Evolutionary conservation across 2,329 filamentous ascomycete species (phyloP).

Genomic region (Lachnellula arida): DNA sequence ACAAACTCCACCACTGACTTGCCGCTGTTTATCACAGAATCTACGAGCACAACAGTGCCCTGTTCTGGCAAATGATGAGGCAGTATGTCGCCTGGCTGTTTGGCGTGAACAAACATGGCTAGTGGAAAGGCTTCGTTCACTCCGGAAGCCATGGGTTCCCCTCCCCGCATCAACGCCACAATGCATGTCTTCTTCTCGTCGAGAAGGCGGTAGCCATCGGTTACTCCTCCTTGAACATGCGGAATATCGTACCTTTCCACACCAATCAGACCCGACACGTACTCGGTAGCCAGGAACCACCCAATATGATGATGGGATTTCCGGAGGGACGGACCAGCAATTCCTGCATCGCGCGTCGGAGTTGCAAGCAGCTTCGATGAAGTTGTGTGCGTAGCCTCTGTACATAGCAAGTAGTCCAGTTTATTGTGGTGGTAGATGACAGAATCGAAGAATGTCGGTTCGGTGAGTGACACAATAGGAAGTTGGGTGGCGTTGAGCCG

Average conservation of each 20-base stretch:
- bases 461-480: conserved; percentile 32
- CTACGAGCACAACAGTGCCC: conserved; percentile 48
- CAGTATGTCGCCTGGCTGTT: conserved; percentile 38
- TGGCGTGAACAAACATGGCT: conserved; percentile 48
- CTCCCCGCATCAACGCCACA: conserved; percentile 58
- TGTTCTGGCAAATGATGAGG: conserved; percentile 37
- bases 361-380: conserved; percentile 49
- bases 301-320: conserved; percentile 47
- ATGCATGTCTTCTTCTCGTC: conserved; percentile 49
- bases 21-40: conserved; percentile 57
- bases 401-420: too few relatives aligned
- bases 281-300: conserved; percentile 48
- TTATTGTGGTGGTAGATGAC: too few relatives aligned
- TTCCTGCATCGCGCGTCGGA: conserved; percentile 45
- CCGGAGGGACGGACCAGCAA: conserved; percentile 43
- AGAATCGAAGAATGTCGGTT: too few relatives aligned
- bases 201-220: conserved; percentile 41
- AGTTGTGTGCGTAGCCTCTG: conserved; percentile 38
- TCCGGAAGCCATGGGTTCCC: conserved; percentile 57
- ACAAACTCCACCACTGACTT: conserved; percentile 46
- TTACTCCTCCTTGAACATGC: conserved; percentile 47
- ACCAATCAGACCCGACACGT: conserved; percentile 44
- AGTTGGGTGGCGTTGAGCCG: conserved; percentile 41
- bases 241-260: conserved; percentile 43
- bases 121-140: conserved; percentile 48